These are phyloP conservation scores for Leptodermis oblonga DNA, from an alignment of 257 asterid genomes.

Conservation along the genomic window DNA sequence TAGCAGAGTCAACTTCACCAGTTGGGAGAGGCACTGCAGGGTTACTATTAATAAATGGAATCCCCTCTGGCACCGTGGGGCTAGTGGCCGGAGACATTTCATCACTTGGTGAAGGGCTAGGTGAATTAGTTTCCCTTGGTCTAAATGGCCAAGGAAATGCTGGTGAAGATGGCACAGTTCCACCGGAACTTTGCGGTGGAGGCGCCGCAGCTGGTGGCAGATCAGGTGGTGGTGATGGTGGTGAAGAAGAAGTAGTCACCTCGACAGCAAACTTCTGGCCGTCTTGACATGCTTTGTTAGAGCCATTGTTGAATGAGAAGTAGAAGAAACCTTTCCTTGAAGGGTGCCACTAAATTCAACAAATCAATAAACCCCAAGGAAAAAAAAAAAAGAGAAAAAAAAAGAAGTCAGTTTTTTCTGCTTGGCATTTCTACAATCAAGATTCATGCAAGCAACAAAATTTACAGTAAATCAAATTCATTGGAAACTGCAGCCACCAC, in stretches of 20 bases:
- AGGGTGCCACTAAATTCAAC: constrained; percentile 67
- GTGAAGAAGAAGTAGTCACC: constrained; percentile 34
- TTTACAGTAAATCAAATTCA: not conserved
- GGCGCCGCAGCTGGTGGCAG: constrained; percentile 32
- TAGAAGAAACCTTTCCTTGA: constrained; percentile 76
- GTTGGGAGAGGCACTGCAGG: constrained; percentile 98
- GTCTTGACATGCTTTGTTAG: constrained; percentile 46
- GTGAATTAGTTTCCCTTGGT: constrained; percentile 50
- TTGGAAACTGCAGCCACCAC: not conserved
- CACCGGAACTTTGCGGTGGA: constrained; percentile 59
- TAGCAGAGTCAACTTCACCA: constrained; percentile 93
- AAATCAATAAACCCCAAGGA: not conserved
- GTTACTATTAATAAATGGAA: constrained; percentile 80
- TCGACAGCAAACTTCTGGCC: constrained; percentile 69
- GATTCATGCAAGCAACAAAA: not conserved
- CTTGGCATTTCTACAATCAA: not conserved
- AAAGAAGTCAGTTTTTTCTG: not conserved
- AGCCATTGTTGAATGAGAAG: constrained; percentile 83
- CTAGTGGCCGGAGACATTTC: constrained; percentile 35
- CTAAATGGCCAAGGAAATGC: constrained; percentile 84
- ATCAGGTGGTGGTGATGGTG: constrained; percentile 35
- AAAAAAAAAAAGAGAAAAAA: no score
- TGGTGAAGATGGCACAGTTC: constrained; percentile 73
- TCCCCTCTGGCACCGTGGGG: constrained; percentile 47
- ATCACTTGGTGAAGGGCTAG: constrained; percentile 65